Evolutionary conservation across 2,329 filamentous ascomycete species (phyloP).

Genomic region (Talaromyces albobiverticillius): DNA sequence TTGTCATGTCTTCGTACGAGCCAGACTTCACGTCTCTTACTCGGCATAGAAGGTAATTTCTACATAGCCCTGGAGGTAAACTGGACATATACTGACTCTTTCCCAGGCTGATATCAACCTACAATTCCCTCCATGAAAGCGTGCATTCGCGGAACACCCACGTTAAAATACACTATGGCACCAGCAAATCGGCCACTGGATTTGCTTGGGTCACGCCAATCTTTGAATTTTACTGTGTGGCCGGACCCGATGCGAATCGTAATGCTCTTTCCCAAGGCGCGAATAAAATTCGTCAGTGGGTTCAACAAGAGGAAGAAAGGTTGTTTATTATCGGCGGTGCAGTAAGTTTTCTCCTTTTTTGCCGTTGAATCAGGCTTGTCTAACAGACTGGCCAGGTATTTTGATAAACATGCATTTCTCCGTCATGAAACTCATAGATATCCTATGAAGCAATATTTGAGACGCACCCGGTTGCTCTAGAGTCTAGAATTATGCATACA

Average conservation of each 20-base stretch:
- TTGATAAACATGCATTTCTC: neutral
- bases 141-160: slow-evolving; percentile 83
- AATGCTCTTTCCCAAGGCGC: slow-evolving; percentile 76
- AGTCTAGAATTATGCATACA: neutral
- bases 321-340: slow-evolving; percentile 98
- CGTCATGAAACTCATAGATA: neutral
- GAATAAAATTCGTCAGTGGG: slow-evolving; percentile 88
- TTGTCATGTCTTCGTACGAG: slow-evolving; percentile 80
- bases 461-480: neutral
- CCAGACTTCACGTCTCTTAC: slow-evolving; percentile 63
- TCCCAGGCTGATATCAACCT: slow-evolving; percentile 70
- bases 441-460: neutral
- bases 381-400: slow-evolving; percentile 9
- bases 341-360: slow-evolving; percentile 46
- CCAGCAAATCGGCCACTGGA: slow-evolving; percentile 70
- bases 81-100: slow-evolving; percentile 14
- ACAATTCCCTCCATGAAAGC: slow-evolving; percentile 77
- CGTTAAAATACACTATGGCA: slow-evolving; percentile 80
- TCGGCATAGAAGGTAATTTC: slow-evolving; percentile 57
- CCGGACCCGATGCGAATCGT: slow-evolving; percentile 64
- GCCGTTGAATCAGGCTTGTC: neutral
- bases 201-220: slow-evolving; percentile 87
- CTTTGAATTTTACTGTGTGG: slow-evolving; percentile 96
- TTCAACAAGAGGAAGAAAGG: slow-evolving; percentile 84
- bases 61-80: slow-evolving; percentile 15